phyloP scores from a whole-genome alignment of 768 basidiomycete genomes.

The Calocybe indica region DNA sequence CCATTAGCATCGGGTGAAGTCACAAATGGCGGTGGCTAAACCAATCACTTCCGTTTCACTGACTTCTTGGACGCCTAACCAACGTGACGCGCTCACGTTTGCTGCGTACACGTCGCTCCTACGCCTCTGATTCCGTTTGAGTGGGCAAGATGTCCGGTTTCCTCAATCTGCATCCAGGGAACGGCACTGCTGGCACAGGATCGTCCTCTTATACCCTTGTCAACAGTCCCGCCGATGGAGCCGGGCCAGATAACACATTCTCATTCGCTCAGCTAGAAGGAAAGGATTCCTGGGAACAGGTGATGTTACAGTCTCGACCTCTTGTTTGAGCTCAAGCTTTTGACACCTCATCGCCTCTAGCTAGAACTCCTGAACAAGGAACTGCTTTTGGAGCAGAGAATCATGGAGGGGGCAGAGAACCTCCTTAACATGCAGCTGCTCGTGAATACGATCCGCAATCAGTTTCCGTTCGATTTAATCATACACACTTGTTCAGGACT shows the following conservation, averaged over 20 bases:
- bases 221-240: constrained; percentile 11
- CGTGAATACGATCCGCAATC: constrained; percentile 26
- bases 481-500: constrained; percentile 34
- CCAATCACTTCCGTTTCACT: too few species aligned
- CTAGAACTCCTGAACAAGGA: constrained; percentile 61
- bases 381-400: constrained; percentile 70
- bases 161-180: constrained; percentile 11
- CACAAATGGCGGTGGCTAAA: too few species aligned
- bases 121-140: too few species aligned
- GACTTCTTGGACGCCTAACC: background rate
- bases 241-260: constrained; percentile 17
- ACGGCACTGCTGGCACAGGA: constrained; percentile 13
- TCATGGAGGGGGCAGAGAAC: constrained; percentile 91
- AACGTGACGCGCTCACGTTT: too few species aligned
- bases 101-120: too few species aligned
- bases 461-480: background rate
- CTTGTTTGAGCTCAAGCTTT: background rate
- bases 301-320: constrained; percentile 11
- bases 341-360: constrained; percentile 27
- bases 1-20: too few species aligned
- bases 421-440: constrained; percentile 64
- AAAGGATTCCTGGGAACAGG: constrained; percentile 41
- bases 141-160: constrained; percentile 11
- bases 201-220: constrained; percentile 20
- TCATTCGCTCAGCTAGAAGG: constrained; percentile 39